Percentiles rank a stretch among this genome's conserved stretches.
Conservation (phyloP, 1,139 yeast genomes). For the Diutina rugosa region DNA sequence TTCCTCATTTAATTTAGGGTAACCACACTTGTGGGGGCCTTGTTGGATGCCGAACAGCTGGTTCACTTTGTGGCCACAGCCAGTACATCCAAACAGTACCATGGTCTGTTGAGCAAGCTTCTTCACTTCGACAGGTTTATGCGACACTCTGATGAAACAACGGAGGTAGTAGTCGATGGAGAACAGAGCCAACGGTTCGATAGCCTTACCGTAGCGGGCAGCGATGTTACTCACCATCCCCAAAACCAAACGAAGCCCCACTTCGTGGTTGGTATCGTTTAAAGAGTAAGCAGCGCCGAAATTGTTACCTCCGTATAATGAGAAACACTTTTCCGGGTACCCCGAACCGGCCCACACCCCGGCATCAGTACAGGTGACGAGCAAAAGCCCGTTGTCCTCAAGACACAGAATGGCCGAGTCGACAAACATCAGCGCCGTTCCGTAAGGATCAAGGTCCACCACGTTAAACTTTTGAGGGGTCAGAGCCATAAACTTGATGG, state of each 20-base stretch:
- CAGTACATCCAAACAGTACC: constrained; percentile 74
- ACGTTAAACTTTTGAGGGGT: constrained; percentile 50
- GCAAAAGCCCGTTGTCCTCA: constrained; percentile 67
- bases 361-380: constrained; percentile 92
- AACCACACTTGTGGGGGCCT: background rate
- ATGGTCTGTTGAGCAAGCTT: constrained; percentile 60
- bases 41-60: constrained; percentile 55
- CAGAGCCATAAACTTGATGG: constrained; percentile 66
- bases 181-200: constrained; percentile 75
- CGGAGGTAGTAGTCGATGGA: constrained; percentile 91
- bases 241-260: constrained; percentile 76
- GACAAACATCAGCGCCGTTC: constrained; percentile 90
- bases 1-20: background rate
- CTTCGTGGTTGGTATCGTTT: constrained; percentile 82
- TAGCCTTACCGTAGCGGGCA: constrained; percentile 74
- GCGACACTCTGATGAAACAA: constrained; percentile 61
- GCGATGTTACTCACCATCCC: constrained; percentile 70
- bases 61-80: constrained; percentile 62
- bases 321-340: constrained; percentile 92
- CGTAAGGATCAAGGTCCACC: constrained; percentile 92
- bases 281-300: constrained; percentile 66
- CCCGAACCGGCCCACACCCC: constrained; percentile 94
- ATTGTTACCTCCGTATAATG: constrained; percentile 67
- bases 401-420: constrained; percentile 81
- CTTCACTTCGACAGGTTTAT: constrained; percentile 74